These are phyloP conservation scores for Remersonia thermophila DNA, from an alignment of 2,329 filamentous ascomycete genomes.

Conservation along the genomic window DNA sequence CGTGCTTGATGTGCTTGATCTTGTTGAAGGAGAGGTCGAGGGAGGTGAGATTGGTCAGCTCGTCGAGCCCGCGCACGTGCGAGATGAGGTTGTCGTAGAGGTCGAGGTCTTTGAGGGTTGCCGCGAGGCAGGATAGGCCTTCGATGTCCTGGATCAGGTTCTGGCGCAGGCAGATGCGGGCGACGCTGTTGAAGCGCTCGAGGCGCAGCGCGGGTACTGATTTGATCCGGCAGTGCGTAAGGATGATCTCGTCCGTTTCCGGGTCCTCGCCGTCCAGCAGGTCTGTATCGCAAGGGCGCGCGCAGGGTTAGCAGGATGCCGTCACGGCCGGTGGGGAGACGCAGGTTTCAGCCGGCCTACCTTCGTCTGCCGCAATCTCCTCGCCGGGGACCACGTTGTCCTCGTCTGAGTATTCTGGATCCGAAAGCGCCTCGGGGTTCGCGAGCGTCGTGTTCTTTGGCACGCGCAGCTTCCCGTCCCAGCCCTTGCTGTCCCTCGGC, in stretches of 20 bases:
- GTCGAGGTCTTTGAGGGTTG: constrained; percentile 70
- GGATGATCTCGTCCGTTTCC: constrained; percentile 67
- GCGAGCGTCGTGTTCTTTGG: constrained; percentile 55
- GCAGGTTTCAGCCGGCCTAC: constrained; percentile 27
- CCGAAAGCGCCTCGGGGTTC: constrained; percentile 72
- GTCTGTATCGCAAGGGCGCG: constrained; percentile 28
- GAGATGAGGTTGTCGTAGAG: constrained; percentile 93
- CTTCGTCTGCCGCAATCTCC: constrained; percentile 70
- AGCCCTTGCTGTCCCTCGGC: constrained; percentile 53
- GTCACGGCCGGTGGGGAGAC: no score
- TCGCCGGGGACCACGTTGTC: constrained; percentile 58
- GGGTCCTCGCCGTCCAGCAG: constrained; percentile 48
- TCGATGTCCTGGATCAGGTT: constrained; percentile 77
- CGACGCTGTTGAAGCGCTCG: constrained; percentile 66
- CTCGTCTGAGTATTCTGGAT: constrained; percentile 72
- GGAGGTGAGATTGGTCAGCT: constrained; percentile 59
- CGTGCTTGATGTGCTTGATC: constrained; percentile 93
- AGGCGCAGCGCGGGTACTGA: constrained; percentile 70
- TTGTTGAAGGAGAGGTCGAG: constrained; percentile 98
- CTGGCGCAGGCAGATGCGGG: constrained; percentile 78
- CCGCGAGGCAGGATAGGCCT: constrained; percentile 53
- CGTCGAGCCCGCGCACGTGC: constrained; percentile 73
- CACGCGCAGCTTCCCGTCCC: constrained; percentile 74
- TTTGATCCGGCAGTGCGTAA: constrained; percentile 73
- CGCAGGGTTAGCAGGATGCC: not conserved